Evolutionary conservation across 164 flowering plant genomes (phyloP), one percentile per base, ranked within the genome.

Genomic region (Stephania cephalantha): DNA sequence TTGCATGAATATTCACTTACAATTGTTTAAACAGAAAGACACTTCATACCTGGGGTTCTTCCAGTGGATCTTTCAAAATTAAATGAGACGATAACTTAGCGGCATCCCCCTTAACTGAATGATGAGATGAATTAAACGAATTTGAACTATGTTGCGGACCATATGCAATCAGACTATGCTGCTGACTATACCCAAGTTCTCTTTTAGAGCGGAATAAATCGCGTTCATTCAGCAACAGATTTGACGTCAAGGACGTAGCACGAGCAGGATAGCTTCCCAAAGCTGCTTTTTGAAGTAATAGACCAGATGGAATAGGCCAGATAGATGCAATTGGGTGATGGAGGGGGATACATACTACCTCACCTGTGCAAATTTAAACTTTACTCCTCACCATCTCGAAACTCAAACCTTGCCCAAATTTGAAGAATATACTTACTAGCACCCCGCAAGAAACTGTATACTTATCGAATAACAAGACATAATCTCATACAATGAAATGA

Each of bases 281-380:
- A 69, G 85, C 73, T 30, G 84, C 85, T 72, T 85, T 89, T 83
- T 93, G 97, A 76, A 95, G 89, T 53, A 95, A 87, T 73, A 95
- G 81, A 75, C 99, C 99, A 87, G 81, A 88, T 29, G 99, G 97
- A 82, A 91, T 92, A 78, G 99, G 84, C 97, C 97, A 93, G 77
- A 93, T 90, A 46, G 98, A 92, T 66, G 85, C 79, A 69, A 92
- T 76, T 18, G 86, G 75, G 69, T 85, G 83, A 72, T 91, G 85
- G 72, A 95, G 89, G 10, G 94, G 96, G 74, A 95, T 78, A 18
- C 88, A 83, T 31, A 83, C 84, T 20, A 88, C 84, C 82, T 91
- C 99, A 77, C 99, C 99, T 95, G 85, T 46, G 76, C 13, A 52
- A 58, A 64, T 18, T 53, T 68, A 7, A 53, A 67, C 20, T 53